Percentiles rank a stretch among this genome's conserved stretches.
Evolutionary conservation across 176 grass and related monocot genomes (phyloP).

Genomic region (Avena eriantha): DNA sequence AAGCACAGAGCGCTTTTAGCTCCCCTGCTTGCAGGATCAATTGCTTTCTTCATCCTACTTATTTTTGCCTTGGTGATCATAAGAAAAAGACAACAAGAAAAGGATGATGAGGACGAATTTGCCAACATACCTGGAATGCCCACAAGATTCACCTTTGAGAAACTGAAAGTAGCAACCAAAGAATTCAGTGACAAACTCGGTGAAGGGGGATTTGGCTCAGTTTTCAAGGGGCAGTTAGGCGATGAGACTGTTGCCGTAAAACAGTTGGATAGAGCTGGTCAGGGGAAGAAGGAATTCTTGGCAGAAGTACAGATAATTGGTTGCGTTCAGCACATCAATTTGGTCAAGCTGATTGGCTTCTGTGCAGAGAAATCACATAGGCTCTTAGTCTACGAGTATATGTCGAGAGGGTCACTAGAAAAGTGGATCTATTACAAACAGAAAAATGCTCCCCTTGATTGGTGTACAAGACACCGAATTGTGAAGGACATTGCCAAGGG

Average conservation of each 20-base stretch:
- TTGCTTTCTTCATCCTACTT: conserved; percentile 2
- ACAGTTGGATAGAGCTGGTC: conserved; percentile 40
- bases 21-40: conserved; percentile 8
- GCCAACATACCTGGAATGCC: conserved; percentile 51
- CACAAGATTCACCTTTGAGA: conserved; percentile 42
- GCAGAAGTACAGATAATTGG: conserved; percentile 71
- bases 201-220: conserved; percentile 63
- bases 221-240: conserved; percentile 34
- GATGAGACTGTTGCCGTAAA: conserved; percentile 60
- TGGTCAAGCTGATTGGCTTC: conserved; percentile 66
- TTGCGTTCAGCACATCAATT: conserved; percentile 60
- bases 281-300: conserved; percentile 60
- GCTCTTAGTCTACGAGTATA: conserved; percentile 50
- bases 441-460: conserved; percentile 43
- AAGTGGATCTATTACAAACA: conserved; percentile 61
- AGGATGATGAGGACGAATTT: conserved; percentile 37
- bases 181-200: conserved; percentile 47
- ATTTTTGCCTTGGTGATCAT: neutral
- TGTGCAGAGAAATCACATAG: conserved; percentile 52
- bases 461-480: conserved; percentile 46
- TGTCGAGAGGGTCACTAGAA: conserved; percentile 64
- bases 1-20: neutral
- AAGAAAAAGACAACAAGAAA: conserved; percentile 3
- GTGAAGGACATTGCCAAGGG: conserved; percentile 55
- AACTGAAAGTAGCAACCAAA: conserved; percentile 38